Base-by-base conservation (phyloP, 768 basidiomycete species). In the Phanerodontia chrysosporium region DNA sequence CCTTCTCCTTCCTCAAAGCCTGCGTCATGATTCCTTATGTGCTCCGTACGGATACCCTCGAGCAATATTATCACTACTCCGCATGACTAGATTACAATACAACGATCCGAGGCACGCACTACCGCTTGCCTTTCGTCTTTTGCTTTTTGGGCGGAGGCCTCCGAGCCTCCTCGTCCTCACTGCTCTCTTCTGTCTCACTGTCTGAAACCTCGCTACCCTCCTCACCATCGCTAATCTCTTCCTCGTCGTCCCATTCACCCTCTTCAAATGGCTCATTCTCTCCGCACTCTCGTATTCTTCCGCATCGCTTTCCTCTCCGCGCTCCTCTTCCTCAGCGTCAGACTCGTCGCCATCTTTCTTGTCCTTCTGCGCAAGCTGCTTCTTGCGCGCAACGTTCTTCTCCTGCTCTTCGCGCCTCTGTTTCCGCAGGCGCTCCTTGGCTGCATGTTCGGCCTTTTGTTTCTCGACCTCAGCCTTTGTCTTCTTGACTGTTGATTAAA, bases 391-490 rank as follows among this genome's bases (percentile, higher is more conserved):
- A 5, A 98, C 91, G 72, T 98, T 99, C 55, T 82, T 81, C 69
- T 93, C 95, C 69, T 98, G 97, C 69, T 97, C 92, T 60, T 90
- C 89, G 64, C 89, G 78, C 62, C 95, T 80, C 64, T 92, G 80
- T 65, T 89, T 87, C 63, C 85, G 82, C 45, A 92, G 70, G 69
- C 81, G 87, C 62, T 85, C 87, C 66, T 89, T 90, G 24, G 84
- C 88, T 2, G 84, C 87, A 68, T 95, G 91, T 25, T 86, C 83
- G 25, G 83, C 82, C 66, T 88, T 87, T 60, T 87, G 82, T 12
- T 76, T 79, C 28, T 80, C 77, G 21, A 81, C 76, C 64, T 95
- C 87, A 51, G 86, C 83, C 72, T 89, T 92, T 36, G 89, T 81
- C 74, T 95, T 98, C 78, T 92, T 91, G 52, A 98, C 96, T 97